phyloP scores from a whole-genome alignment of 2,329 filamentous ascomycete species.

The Aspergillus sp. region DNA sequence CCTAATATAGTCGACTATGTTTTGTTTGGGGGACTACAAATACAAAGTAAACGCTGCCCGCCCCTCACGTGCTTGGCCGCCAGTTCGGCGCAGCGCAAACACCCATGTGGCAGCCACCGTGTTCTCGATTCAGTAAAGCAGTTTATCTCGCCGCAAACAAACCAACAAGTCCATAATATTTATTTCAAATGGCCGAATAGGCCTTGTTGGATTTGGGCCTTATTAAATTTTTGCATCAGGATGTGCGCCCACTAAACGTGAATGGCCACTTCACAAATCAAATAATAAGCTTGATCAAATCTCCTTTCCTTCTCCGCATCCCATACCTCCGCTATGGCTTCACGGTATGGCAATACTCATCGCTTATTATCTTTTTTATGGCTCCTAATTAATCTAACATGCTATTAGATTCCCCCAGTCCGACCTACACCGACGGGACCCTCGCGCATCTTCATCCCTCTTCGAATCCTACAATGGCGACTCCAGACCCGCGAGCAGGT shows the following conservation, averaged over 20 bases:
- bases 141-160: neutral
- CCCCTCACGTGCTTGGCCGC: conserved; percentile 5
- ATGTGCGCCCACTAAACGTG: neutral
- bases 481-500: conserved; percentile 42
- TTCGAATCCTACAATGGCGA: conserved; percentile 71
- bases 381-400: neutral
- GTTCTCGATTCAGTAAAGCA: conserved; percentile 4
- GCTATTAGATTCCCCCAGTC: conserved; percentile 64
- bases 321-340: conserved; percentile 29
- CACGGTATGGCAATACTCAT: conserved; percentile 29
- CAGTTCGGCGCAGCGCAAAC: conserved; percentile 17
- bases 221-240: neutral
- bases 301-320: conserved; percentile 5
- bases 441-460: conserved; percentile 67
- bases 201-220: neutral
- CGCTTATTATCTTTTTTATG: neutral
- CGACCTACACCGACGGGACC: conserved; percentile 67
- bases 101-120: conserved; percentile 16
- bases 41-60: neutral
- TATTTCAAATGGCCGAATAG: neutral
- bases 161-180: neutral
- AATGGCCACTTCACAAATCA: neutral
- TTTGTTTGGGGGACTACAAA: no score
- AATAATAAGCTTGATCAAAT: neutral
- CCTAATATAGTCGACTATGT: no score